Evolutionary conservation across 306 rosid genomes (phyloP), one percentile per base, ranked within the genome.

Genomic region (Vigna angularis): DNA sequence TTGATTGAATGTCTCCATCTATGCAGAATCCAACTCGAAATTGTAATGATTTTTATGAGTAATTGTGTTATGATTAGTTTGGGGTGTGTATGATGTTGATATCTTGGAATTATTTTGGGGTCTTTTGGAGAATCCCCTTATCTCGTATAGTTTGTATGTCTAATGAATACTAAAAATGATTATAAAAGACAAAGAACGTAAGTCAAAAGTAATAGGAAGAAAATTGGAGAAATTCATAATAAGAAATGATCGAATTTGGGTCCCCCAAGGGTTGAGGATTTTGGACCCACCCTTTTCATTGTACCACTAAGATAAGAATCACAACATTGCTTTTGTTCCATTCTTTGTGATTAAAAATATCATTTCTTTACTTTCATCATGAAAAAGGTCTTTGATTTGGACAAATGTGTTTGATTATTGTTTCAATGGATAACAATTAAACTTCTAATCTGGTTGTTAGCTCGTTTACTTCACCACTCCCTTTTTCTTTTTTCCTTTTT

Each of bases 391-490:
- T 5, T 74, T 61, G 77, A 75, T 74, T 56, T 68, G 17, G 77
- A 48, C 67, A 22, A 20, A 58, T 75, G 72, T 66, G 76, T 57
- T 74, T 72, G 48, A 81, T 75, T 58, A 55, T 5, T 56, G 36
- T 3, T 72, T 45, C 15, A 32, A 50, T 74, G 70, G 20, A 72
- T 34, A 45, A 68, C 61, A 69, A 68, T 55, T 48, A 40, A 61
- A 51, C 66, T 56, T 72, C 14, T 73, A 59, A 74, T 64, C 58
- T 32, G 82, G 88, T 82, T 61, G 88, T 84, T 88, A 74, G 74
- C 74, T 56, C 4, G 81, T 86, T 70, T 79, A 77, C 64, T 79
- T 63, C 65, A 49, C 40, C 5, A 48, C 17, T 38, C 56, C 52
- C 11, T 10, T 50, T 55, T 34, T 28, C 4, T 52, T 9, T 42